Evolutionary conservation across 2,329 filamentous ascomycete species (phyloP), one percentile per base, ranked within the genome.

Genomic region (Colletotrichum musicola): DNA sequence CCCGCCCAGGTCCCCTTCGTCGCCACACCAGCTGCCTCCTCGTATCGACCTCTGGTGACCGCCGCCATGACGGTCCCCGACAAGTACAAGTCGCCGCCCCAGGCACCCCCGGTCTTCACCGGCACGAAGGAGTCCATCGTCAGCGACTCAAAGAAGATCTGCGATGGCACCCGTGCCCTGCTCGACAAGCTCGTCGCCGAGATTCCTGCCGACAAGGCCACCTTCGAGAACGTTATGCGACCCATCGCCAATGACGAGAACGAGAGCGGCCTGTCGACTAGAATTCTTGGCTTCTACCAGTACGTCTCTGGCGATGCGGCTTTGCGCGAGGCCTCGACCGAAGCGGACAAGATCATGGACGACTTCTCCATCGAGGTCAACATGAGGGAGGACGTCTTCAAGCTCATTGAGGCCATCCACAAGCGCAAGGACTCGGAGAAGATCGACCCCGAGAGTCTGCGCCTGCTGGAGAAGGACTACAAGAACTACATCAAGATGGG

Each of bases 331-430:
- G 92, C 92, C 14, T 93, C 91, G 3, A 92, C 89, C 70, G 89
- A 94, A 76, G 91, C 93, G 0, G 90, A 94, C 77, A 90, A 91
- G 80, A 82, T 93, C 70, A 88, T 94, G 82, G 89, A 93, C 74
- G 91, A 95, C 72, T 94, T 93, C 75, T 81, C 84, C 62, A 95
- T 95, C 72, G 93, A 96, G 81, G 88, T 89, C 63, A 88, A 85
- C 75, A 95, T 95, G 92, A 88, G 93, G 61, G 92, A 95, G 81
- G 93, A 96, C 73, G 87, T 95, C 68, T 96, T 93, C 84, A 83
- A 85, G 74, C 82, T 90, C 3, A 87, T 92, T 27, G 86, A 91
- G 54, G 85, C 86, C 27, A 84, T 86, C 42, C 88, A 84, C 73
- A 81, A 79, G 53, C 80, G 81, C 53, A 86, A 88, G 74, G 86